Evolutionary conservation across 139 green algal genomes (phyloP), one percentile per base, ranked within the genome.

Genomic region (Nannochloris sp.): DNA sequence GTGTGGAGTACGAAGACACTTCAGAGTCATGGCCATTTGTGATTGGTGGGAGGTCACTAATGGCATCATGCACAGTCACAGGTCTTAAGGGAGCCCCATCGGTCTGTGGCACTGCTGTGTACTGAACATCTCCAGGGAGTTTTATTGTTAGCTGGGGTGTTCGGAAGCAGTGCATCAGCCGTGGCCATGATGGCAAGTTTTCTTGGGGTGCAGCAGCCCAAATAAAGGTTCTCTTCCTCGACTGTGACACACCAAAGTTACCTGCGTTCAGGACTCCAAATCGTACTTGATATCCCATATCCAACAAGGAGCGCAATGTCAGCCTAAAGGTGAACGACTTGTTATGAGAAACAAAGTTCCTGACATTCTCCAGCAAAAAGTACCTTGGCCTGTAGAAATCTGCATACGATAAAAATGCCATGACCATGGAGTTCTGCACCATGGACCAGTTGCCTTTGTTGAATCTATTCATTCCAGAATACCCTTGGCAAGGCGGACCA

Each of bases 391-490:
- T 79, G 78, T 96, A 94, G 66, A 95, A 93, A 77, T 97, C 91
- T 37, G 75, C 78, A 70, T 85, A 97, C 12, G 80, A 92, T 23
- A 97, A 75, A 74, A 89, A 97, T 7, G 85, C 74, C 84, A 97
- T 94, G 12, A 95, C 88, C 91, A 97, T 97, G 62, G 72, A 83
- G 85, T 96, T 97, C 79, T 97, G 91, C 63, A 97, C 86, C 75
- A 92, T 88, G 54, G 72, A 88, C 91, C 91, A 97, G 72, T 89
- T 89, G 72, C 91, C 79, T 81, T 94, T 90, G 83, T 97, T 97
- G 83, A 97, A 97, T 36, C 91, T 81, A 74, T 97, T 97, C 91
- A 97, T 97, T 67, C 91, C 91, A 14, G 80, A 91, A 82, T 97
- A 97, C 57, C 91, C 91, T 83, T 97, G 90, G 85, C 91, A 97